These are phyloP conservation scores for Friedmanniomyces endolithicus DNA, from an alignment of 495 filamentous ascomycete genomes.

Conservation along the genomic window DNA sequence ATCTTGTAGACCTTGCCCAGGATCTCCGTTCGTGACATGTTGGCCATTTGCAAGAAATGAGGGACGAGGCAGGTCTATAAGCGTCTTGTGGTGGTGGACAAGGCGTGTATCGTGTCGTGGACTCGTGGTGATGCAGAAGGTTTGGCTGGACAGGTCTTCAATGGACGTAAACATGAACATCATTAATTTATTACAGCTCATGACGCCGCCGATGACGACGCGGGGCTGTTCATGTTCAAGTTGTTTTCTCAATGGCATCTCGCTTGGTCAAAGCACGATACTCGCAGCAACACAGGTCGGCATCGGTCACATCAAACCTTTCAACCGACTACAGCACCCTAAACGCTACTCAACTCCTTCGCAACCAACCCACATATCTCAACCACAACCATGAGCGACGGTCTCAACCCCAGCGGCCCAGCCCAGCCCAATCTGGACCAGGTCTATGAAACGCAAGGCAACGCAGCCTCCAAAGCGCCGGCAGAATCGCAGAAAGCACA, in stretches of 20 bases:
- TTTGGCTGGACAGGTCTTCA: too few relatives aligned
- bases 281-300: too few relatives aligned
- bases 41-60: too few relatives aligned
- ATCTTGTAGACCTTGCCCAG: constrained; percentile 76
- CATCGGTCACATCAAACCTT: too few relatives aligned
- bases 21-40: constrained; percentile 49
- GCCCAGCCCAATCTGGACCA: constrained; percentile 28
- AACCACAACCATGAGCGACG: constrained; percentile 12
- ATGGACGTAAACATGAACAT: too few relatives aligned
- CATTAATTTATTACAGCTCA: too few relatives aligned
- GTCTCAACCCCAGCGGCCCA: constrained; percentile 18
- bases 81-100: neutral
- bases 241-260: neutral
- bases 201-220: neutral
- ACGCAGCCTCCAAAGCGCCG: constrained; percentile 29
- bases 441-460: constrained; percentile 29
- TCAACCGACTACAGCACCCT: too few relatives aligned
- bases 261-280: neutral
- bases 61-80: neutral
- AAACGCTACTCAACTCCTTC: neutral
- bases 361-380: neutral
- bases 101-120: neutral
- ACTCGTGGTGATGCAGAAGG: neutral
- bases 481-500: constrained; percentile 20
- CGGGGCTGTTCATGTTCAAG: neutral